These are phyloP conservation scores for Coemansia sp. DNA, from an alignment of 192 early-diverging fungal genomes.

Conservation along the genomic window DNA sequence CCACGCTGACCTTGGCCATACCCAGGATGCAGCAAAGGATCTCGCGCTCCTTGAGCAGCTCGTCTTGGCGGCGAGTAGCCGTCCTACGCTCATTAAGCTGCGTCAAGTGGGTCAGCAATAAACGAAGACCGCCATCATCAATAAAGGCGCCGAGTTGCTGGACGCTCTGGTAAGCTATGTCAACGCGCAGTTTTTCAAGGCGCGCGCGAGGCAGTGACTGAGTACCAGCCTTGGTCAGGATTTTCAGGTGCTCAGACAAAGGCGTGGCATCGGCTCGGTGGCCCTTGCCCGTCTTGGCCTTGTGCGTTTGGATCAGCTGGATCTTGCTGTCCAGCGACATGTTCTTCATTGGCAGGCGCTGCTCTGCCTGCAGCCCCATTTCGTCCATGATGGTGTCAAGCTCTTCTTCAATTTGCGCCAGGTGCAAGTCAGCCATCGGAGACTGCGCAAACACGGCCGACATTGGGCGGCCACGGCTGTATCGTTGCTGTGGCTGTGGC, in stretches of 20 bases:
- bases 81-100: conserved; percentile 37
- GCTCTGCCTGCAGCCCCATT: conserved; percentile 41
- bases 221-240: conserved; percentile 28
- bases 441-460: conserved; percentile 19
- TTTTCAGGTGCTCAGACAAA: conserved; percentile 46
- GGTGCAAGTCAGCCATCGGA: conserved; percentile 27
- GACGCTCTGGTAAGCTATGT: conserved; percentile 46
- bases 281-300: conserved; percentile 8
- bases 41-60: conserved; percentile 47
- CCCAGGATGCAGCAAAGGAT: conserved; percentile 41
- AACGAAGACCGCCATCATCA: conserved; percentile 38
- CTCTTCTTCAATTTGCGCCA: conserved; percentile 48
- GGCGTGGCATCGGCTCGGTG: conserved; percentile 11
- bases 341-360: conserved; percentile 43
- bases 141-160: conserved; percentile 41
- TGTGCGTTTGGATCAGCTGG: conserved; percentile 48
- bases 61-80: conserved; percentile 30
- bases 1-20: conserved; percentile 27
- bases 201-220: conserved; percentile 48
- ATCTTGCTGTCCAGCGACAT: conserved; percentile 42
- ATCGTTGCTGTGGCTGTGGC: conserved; percentile 11
- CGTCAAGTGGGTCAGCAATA: conserved; percentile 40
- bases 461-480: conserved; percentile 15
- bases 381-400: conserved; percentile 51
- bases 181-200: conserved; percentile 46